Evolutionary conservation across 805 yeast species (phyloP), one percentile per base, ranked within the genome.

Genomic region (Kluyveromyces starmeri): DNA sequence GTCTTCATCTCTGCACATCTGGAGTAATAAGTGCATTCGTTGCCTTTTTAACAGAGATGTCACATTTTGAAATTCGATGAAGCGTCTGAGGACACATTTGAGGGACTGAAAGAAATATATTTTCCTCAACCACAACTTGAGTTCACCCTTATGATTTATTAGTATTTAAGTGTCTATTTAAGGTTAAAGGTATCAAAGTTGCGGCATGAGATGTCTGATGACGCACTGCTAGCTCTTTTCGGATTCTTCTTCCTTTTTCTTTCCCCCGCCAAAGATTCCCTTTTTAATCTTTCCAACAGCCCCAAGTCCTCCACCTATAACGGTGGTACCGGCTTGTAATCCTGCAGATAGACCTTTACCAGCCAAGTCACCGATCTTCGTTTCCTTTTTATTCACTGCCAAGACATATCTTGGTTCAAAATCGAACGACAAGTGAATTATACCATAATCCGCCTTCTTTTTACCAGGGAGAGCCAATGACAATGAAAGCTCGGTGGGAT

Each of bases 361-460:
- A 13, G 79, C 79, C 17, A 62, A 61, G 22, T 63, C 69, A 27
- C 68, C 65, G 25, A 71, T 59, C 36, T 67, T 61, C 30, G 63
- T 62, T 32, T 48, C 61, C 42, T 42, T 60, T 44, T 46, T 61
- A 45, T 41, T 62, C 43, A 48, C 71, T 24, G 50, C 58, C 35
- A 75, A 60, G 11, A 85, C 68, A 49, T 80, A 83, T 28, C 72
- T 74, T 2, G 96, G 94, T 43, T 70, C 67, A 64, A 85, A 86
- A 3, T 68, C 54, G 36, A 80, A 63, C 34, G 67, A 67, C 34
- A 85, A 56, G 39, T 70, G 71, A 4, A 81, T 63, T 4, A 66
- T 61, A 48, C 97, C 97, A 10, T 69, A 65, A 47, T 58, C 61
- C 30, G 53, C 49, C 18, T 67, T 71, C 20, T 66, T 53, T 28